Evolutionary conservation across 2,329 filamentous ascomycete genomes (phyloP), one percentile per base, ranked within the genome.

Genomic region (Fusarium lateritium): DNA sequence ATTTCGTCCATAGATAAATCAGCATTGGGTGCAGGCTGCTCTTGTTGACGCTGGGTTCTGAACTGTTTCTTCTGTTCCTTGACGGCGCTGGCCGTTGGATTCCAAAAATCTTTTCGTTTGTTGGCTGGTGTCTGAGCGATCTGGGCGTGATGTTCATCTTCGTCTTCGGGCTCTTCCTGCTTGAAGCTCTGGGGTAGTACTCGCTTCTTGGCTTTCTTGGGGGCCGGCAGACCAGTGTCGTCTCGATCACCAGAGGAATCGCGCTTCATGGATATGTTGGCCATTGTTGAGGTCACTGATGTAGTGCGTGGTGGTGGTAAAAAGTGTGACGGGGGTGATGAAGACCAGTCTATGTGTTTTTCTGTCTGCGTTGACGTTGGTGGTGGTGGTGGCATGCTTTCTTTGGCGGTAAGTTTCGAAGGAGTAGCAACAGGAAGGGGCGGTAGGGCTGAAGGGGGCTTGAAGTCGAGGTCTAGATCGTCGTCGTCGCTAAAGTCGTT

Each of bases 401-500:
- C 70, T 22, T 74, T 73, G n/a, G 71, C 36, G 15, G 65, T 21
- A 13, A 62, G 62, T 56, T 71, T 69, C n/a, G 73, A 31, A 28
- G 65, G 40, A 60, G 71, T 60, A 21, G 38, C 28, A 5, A 72
- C 56, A 67, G 73, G 78, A 7, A 72, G 69, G 71, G 79, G 17
- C 9, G 83, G 83, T 5, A 88, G 83, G 3, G 86, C 82, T 2
- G 83, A 79, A 0, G 90, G 88, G 61, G 88, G 85, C 61, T 92
- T 85, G 52, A 89, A 86, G 66, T 94, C 87, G 21, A 92, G 79
- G 65, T 93, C 92, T 24, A 97, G 83, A 56, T 94, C 88, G 21
- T 91, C 86, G 71, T 97, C 94, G 76, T 95, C 92, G 73, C 94
- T 93, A 70, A 97, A 96, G 75, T 97, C 94, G 72, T 95, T 90